Base-by-base conservation (phyloP, 306 rosid genomes). In the Quercus berberidifolia region DNA sequence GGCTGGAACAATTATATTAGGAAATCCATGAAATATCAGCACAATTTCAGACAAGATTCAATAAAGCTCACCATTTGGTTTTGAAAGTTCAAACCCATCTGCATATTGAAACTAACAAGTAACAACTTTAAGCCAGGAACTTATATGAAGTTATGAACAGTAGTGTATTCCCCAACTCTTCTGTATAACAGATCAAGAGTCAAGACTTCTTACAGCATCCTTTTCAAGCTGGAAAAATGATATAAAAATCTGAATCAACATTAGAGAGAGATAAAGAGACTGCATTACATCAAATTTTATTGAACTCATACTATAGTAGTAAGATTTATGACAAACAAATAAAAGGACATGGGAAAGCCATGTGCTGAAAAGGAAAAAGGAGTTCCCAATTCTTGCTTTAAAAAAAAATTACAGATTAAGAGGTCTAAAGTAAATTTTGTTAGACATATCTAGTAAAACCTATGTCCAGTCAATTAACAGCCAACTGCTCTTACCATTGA, bases 141-240 rank as follows among this genome's bases (percentile, higher is more conserved):
- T 58, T 55, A 70, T 63, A 58, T 62, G 18, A 74, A 52, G 46
- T 35, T 6, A 35, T 35, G 41, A 35, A 6, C 41, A 78, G 55
- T 28, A 80, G 54, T 41, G 72, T 78, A 51, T 85, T 92, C 99
- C 96, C 91, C 97, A 28, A 92, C 92, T 87, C 97, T 91, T 88
- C 99, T 88, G 85, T 91, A 94, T 62, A 92, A 81, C 85, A 92
- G 79, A 87, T 92, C 94, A 81, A 35, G 41, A 0, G 41, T 35
- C 41, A 35, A 94, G 90, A 80, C 97, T 86, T 88, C 97, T 87
- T 84, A 94, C 73, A 67, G 91, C 97, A 84, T 94, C 95, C 89
- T 92, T 91, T 83, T 92, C 99, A 11, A 92, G 95, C 97, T 94
- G 91, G 56, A 75, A 81, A 80, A 65, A 68, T 51, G 77, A 73